Conservation (phyloP, 352 stramenopile species). For the Globisporangium polare region DNA sequence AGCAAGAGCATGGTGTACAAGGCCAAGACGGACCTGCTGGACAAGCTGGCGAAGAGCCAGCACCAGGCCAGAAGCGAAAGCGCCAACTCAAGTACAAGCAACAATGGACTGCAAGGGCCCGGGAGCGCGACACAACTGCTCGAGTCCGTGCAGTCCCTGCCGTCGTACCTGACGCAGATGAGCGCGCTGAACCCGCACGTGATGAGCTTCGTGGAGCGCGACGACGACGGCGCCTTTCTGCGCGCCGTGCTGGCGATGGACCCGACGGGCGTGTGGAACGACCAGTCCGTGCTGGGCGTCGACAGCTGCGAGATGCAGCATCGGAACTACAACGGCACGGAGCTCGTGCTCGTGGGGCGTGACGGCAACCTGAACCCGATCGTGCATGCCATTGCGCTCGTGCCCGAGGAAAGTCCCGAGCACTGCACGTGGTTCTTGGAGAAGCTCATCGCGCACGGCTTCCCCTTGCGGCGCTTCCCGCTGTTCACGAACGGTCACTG, state of each 20-base stretch:
- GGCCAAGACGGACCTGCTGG: constrained; percentile 46
- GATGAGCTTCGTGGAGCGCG: constrained; percentile 28
- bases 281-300: constrained; percentile 34
- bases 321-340: constrained; percentile 23
- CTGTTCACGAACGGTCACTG: constrained; percentile 31
- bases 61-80: constrained; percentile 2
- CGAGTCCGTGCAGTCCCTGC: constrained; percentile 28
- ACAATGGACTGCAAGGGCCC: not conserved
- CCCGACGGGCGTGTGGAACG: constrained; percentile 34
- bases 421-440: constrained; percentile 45
- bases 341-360: constrained; percentile 32
- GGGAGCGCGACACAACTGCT: not conserved
- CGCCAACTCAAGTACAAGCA: not conserved
- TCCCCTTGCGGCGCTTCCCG: constrained; percentile 36
- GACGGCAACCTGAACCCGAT: constrained; percentile 36
- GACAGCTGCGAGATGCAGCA: constrained; percentile 33
- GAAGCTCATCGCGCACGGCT: constrained; percentile 41
- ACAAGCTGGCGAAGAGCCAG: constrained; percentile 25
- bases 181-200: constrained; percentile 31
- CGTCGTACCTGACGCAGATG: constrained; percentile 39
- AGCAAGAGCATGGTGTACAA: constrained; percentile 62
- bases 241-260: constrained; percentile 38
- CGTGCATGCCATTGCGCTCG: constrained; percentile 34
- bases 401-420: constrained; percentile 22
- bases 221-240: constrained; percentile 20